Evolutionary conservation across 495 filamentous ascomycete species (phyloP), one percentile per base, ranked within the genome.

Genomic region (Niebla homalea): DNA sequence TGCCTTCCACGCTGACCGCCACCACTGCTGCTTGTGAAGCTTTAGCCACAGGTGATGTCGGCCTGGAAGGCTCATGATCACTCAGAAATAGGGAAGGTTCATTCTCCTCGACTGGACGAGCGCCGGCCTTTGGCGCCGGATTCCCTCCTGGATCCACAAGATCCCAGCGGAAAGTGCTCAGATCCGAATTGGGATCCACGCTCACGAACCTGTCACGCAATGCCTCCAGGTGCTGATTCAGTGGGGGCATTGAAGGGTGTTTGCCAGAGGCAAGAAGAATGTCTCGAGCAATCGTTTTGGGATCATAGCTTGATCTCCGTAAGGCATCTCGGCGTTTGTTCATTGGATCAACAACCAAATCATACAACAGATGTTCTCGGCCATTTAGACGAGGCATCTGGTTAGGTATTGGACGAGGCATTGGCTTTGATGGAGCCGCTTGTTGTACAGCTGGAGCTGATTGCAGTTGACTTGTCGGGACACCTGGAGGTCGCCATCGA

Each of bases 161-260:
- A 61, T 85, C 82, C 83, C 83, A 87, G 26, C 72, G 63, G 20
- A 87, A 66, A 0, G 79, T 84, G n/a, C 61, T 61, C 12, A 87
- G 57, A 59, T 87, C 80, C 8, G 68, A 64, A 12, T 58, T 56
- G 36, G 53, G 46, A 47, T 67, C 65, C 2, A 81, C 59, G n/a
- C 61, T 56, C 4, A 50, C 35, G 29, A 81, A 66, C 3, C 51
- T 62, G 4, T 62, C 52, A 19, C 64, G 69, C 2, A 85, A 53
- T 6, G 56, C 39, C 4, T 72, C 61, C 18, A 85, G 63, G 62
- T 85, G 83, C 39, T 67, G 62, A 54, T 87, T 87, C 16, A 87
- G 55, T 5, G 55, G 47, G 4, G 67, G 60, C 55, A 78, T 72
- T 11, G 69, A 70, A 0, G 81, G 80, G 58, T 84, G 78, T 18